A percentile compares a stretch with the other conserved stretches of the same genome.
Conservation (phyloP, 805 yeast genomes). For the Yamadazyma olivae region DNA sequence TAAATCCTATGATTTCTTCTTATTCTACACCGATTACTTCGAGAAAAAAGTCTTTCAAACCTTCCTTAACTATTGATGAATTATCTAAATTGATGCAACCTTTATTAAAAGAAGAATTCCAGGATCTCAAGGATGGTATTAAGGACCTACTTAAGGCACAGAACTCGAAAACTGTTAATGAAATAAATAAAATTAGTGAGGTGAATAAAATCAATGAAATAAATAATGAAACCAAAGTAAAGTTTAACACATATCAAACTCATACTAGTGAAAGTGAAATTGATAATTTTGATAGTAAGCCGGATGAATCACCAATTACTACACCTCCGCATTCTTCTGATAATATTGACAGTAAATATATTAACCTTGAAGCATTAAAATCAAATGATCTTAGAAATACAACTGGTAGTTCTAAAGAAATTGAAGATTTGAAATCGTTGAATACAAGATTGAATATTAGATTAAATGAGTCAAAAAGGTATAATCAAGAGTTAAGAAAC, state of each 20-base stretch:
- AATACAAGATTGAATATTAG: slow-evolving; percentile 14
- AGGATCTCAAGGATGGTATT: slow-evolving; percentile 14
- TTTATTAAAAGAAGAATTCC: slow-evolving; percentile 15
- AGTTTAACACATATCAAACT: not conserved
- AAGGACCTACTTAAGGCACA: slow-evolving; percentile 1
- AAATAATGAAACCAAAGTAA: not conserved
- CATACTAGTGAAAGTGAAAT: slow-evolving; percentile 3
- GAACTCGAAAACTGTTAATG: not conserved
- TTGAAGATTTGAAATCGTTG: slow-evolving; percentile 8
- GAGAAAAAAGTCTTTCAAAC: slow-evolving; percentile 2
- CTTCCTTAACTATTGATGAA: slow-evolving; percentile 11
- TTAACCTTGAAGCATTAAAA: no score
- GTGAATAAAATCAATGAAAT: not conserved
- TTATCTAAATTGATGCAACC: slow-evolving; percentile 16
- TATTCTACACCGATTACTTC: slow-evolving; percentile 22
- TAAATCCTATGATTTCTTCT: slow-evolving; percentile 16
- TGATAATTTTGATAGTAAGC: slow-evolving; percentile 1
- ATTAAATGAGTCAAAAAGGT: slow-evolving; percentile 12
- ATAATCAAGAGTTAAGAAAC: slow-evolving; percentile 18
- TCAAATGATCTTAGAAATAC: slow-evolving; percentile 1
- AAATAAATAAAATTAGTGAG: not conserved
- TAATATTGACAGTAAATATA: slow-evolving; percentile 3
- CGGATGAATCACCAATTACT: slow-evolving; percentile 22
- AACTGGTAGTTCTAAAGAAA: not conserved
- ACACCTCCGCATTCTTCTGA: slow-evolving; percentile 33